Conservation (phyloP, 257 asterid genomes). For the Nicotiana otophora region DNA sequence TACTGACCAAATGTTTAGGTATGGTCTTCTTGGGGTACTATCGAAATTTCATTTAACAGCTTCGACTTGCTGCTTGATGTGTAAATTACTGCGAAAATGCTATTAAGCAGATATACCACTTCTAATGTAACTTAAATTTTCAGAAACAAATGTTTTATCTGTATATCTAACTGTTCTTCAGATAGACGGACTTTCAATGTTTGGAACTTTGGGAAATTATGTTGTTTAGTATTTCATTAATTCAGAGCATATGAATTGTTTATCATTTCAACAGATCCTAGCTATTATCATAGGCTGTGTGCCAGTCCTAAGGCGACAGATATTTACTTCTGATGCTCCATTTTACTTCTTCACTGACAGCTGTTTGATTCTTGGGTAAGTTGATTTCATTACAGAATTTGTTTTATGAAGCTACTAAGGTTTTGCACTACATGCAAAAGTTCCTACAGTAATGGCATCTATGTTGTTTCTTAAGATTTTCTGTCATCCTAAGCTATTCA, state of each 20-base stretch:
- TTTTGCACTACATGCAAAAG: not conserved
- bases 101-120: no score
- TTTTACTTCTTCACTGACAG: constrained; percentile 92
- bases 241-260: not conserved
- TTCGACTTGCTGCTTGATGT: no score
- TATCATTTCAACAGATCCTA: constrained; percentile 47
- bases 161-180: not conserved
- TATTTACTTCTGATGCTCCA: constrained; percentile 86
- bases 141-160: not conserved
- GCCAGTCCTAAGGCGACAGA: constrained; percentile 65
- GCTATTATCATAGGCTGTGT: constrained; percentile 83
- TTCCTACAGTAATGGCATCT: not conserved
- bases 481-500: not conserved
- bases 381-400: constrained; percentile 15
- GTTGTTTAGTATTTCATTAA: not conserved
- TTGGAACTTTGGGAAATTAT: not conserved
- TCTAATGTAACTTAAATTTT: no score
- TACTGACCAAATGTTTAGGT: no score
- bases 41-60: no score
- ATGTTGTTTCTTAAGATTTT: no score
- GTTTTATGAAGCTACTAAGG: not conserved
- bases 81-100: no score
- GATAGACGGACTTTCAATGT: not conserved
- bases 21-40: no score
- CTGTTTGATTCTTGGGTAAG: constrained; percentile 94